Evolutionary conservation across 768 basidiomycete genomes (phyloP).

Genomic region (Mycena polygramma): DNA sequence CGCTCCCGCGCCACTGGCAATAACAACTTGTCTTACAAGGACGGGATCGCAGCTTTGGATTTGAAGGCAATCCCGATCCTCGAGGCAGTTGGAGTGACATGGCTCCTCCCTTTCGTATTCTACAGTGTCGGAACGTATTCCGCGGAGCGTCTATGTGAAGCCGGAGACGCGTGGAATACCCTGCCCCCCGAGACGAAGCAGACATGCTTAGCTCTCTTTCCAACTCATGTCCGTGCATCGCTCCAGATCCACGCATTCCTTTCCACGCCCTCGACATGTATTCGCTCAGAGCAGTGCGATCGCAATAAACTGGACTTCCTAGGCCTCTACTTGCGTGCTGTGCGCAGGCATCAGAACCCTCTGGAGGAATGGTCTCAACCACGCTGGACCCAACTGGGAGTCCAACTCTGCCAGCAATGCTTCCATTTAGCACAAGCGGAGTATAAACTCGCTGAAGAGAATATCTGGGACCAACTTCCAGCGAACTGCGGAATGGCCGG

Average conservation of each 20-base stretch:
- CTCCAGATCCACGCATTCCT: no score
- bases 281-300: no score
- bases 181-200: not conserved
- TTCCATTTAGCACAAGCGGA: not conserved
- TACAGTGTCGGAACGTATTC: not conserved
- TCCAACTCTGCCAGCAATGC: not conserved
- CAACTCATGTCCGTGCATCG: no score
- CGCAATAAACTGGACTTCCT: no score
- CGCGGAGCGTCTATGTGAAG: not conserved
- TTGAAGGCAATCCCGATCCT: not conserved
- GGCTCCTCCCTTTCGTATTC: constrained; percentile 14
- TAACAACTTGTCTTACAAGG: no score
- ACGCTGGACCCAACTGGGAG: no score
- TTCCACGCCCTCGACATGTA: not conserved
- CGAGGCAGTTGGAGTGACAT: not conserved
- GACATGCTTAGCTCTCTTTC: no score
- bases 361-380: no score
- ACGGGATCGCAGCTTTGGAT: not conserved
- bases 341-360: no score
- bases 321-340: not conserved
- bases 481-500: constrained; percentile 10
- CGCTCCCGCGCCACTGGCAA: no score
- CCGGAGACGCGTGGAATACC: not conserved
- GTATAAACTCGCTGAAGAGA: not conserved
- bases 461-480: constrained; percentile 3